phyloP scores from a whole-genome alignment of 495 filamentous ascomycete genomes.

The Talaromyces liani region DNA sequence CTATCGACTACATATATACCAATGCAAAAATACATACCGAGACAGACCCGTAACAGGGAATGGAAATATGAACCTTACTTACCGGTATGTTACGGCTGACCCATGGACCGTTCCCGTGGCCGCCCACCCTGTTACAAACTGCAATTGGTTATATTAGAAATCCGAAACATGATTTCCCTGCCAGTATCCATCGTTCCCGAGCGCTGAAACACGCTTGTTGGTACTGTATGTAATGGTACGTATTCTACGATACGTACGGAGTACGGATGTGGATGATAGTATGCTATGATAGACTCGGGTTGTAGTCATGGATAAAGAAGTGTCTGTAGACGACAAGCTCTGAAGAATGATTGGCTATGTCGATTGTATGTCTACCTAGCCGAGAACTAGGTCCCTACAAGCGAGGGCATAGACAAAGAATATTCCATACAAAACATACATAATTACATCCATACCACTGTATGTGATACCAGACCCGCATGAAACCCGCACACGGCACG shows the following conservation, averaged over 20 bases:
- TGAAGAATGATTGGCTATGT: no score
- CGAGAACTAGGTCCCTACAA: neutral
- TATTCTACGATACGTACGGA: neutral
- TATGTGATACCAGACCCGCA: neutral
- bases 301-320: neutral
- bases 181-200: neutral
- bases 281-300: neutral
- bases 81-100: neutral
- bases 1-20: neutral
- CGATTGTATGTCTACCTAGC: no score
- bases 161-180: neutral
- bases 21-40: neutral
- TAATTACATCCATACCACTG: neutral
- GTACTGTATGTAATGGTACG: no score
- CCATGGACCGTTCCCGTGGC: neutral
- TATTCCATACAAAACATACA: neutral
- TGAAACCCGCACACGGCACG: neutral
- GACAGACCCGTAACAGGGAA: neutral
- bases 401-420: neutral
- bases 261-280: neutral
- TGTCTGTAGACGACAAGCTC: neutral
- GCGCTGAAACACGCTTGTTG: neutral
- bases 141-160: neutral
- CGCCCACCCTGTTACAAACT: neutral
- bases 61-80: neutral